Evolutionary conservation across 106 monocot species (phyloP), one percentile per base, ranked within the genome.

Genomic region (Dioscorea zingiberensis): DNA sequence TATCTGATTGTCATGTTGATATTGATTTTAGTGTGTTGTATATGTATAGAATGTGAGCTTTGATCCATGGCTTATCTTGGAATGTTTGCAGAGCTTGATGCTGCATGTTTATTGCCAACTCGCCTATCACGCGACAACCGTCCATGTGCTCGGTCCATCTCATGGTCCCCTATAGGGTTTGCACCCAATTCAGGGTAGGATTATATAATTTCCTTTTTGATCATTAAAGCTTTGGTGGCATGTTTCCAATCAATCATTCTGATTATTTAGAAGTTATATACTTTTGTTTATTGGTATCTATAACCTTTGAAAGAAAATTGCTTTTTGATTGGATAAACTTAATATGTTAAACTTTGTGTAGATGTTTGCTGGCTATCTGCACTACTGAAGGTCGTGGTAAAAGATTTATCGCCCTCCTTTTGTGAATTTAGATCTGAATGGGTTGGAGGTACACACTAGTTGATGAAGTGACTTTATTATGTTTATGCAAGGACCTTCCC

Each of bases 361-460:
- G 95, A 71, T 97, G 92, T 73, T 73, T 97, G 74, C 77, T 97
- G 54, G 82, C 97, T 70, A 81, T 97, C 58, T 97, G 97, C 71
- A 85, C 88, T 7, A 72, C 73, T 54, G 88, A 81, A 62, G 97
- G 97, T 44, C 85, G 60, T 68, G 92, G 86, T n/a, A n/a, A 54
- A 97, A 88, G 63, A 15, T 97, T 46, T 97, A 88, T 30, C 80
- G 88, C 18, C 27, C 85, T 46, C 91, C 97, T 84, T 76, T 77
- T 78, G 67, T 65, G 88, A 97, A 75, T 88, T 81, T 59, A 29
- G 58, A 63, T 47, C 70, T 49, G 97, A 92, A 65, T 97, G 97
- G 97, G 61, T 85, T 77, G 85, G 85, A 97, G 86, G 95, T 97
- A 83, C 27, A 66, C 22, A 48, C 14, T 17, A 38, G 58, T 59